These are phyloP conservation scores for Nicotiana obtusifolia DNA, from an alignment of 257 asterid genomes.

Conservation along the genomic window DNA sequence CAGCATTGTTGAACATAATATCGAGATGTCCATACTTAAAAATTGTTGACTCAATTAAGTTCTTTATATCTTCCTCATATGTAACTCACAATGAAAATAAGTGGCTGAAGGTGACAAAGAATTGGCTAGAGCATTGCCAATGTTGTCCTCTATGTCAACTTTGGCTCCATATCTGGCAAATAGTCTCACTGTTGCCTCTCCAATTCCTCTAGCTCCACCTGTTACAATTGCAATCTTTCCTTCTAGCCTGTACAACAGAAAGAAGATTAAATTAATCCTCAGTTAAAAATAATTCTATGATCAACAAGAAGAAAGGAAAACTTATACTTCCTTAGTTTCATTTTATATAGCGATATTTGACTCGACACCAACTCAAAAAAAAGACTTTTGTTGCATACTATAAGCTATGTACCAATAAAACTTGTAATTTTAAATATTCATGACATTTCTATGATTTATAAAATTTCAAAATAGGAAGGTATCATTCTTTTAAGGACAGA, in stretches of 20 bases:
- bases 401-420: too few species aligned
- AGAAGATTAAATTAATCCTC: not conserved
- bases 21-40: constrained; percentile 48
- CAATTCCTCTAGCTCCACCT: constrained; percentile 81
- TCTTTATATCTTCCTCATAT: constrained; percentile 46
- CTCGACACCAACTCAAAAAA: too few species aligned
- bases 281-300: not conserved
- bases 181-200: constrained; percentile 65
- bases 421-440: too few species aligned
- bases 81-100: constrained; percentile 57
- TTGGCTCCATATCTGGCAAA: constrained; percentile 61
- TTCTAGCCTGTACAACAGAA: constrained; percentile 40
- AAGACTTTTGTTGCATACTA: too few species aligned
- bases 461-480: too few species aligned
- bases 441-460: too few species aligned
- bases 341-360: too few species aligned
- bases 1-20: constrained; percentile 71
- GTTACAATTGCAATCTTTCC: constrained; percentile 69
- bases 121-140: constrained; percentile 39
- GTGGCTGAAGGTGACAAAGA: constrained; percentile 31
- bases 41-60: constrained; percentile 36
- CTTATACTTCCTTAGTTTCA: not conserved
- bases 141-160: constrained; percentile 54
- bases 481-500: too few species aligned
- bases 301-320: not conserved